Conservation (phyloP, 2,329 filamentous ascomycete species). For the Ophiostoma himal-ulmi region DNA sequence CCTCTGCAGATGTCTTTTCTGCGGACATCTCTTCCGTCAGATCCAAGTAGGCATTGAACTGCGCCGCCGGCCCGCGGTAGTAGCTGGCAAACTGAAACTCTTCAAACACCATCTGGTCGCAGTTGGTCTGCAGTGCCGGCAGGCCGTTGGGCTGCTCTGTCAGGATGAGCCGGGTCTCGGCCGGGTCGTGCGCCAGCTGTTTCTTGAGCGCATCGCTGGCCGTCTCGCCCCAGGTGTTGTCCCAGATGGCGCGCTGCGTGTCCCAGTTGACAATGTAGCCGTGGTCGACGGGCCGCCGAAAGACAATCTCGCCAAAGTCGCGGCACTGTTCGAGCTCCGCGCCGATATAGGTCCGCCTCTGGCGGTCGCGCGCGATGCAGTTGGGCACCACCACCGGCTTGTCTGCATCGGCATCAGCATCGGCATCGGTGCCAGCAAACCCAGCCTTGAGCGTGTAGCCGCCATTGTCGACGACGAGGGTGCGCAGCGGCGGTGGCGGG, state of each 20-base stretch:
- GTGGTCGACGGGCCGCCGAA: constrained; percentile 85
- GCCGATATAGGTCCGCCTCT: constrained; percentile 71
- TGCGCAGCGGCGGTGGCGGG: constrained; percentile 53
- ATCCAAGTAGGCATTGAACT: constrained; percentile 78
- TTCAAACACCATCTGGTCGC: constrained; percentile 95
- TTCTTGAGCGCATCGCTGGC: neutral
- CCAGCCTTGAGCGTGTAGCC: constrained; percentile 89
- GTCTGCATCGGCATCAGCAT: constrained; percentile 35
- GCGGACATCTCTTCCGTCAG: neutral
- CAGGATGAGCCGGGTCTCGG: constrained; percentile 75
- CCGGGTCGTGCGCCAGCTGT: constrained; percentile 63
- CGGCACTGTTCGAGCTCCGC: constrained; percentile 69
- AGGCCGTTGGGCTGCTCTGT: constrained; percentile 82
- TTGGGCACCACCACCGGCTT: constrained; percentile 73
- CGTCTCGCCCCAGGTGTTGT: constrained; percentile 63
- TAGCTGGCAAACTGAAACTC: constrained; percentile 91
- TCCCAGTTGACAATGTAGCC: constrained; percentile 97
- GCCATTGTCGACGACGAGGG: constrained; percentile 90
- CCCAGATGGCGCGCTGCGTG: constrained; percentile 91
- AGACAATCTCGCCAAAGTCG: constrained; percentile 84
- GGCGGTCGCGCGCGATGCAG: constrained; percentile 77
- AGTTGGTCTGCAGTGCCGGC: constrained; percentile 75
- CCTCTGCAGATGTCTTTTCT: constrained; percentile 36
- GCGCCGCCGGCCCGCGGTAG: constrained; percentile 64
- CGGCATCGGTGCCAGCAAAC: constrained; percentile 47